These are phyloP conservation scores for Colletotrichum tabaci DNA, from an alignment of 2,329 filamentous ascomycete species.

Conservation along the genomic window DNA sequence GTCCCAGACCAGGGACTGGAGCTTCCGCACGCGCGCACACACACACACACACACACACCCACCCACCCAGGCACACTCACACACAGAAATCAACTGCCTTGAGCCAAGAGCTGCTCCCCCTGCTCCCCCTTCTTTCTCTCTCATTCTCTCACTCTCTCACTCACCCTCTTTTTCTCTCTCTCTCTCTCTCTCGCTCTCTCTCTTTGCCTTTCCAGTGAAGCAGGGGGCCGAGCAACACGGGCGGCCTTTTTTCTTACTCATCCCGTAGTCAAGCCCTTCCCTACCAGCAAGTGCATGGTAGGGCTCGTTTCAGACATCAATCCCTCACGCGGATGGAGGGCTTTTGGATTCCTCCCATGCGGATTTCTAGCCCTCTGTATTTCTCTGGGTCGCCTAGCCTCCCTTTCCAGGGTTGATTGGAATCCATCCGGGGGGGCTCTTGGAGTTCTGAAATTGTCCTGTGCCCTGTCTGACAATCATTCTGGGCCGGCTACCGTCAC, in stretches of 20 bases:
- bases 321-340: constrained; percentile 52
- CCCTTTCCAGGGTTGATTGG: constrained; percentile 49
- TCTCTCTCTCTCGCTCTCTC: constrained; percentile 20
- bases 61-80: constrained; percentile 9
- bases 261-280: constrained; percentile 58
- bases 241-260: constrained; percentile 47
- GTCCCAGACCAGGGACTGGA: constrained; percentile 28
- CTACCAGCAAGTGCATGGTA: constrained; percentile 56
- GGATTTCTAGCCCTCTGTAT: constrained; percentile 54
- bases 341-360: constrained; percentile 59
- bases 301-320: constrained; percentile 61
- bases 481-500: constrained; percentile 50
- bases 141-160: background rate
- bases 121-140: constrained; percentile 20
- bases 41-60: constrained; percentile 24
- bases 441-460: constrained; percentile 53
- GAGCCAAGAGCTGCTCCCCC: constrained; percentile 42
- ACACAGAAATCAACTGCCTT: constrained; percentile 39
- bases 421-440: constrained; percentile 47
- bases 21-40: constrained; percentile 30
- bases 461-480: constrained; percentile 53
- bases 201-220: constrained; percentile 37
- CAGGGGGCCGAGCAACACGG: constrained; percentile 35
- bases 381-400: constrained; percentile 45
- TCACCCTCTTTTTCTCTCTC: too few species aligned